Conservation (phyloP, 805 yeast genomes). For the Candida ovalis region DNA sequence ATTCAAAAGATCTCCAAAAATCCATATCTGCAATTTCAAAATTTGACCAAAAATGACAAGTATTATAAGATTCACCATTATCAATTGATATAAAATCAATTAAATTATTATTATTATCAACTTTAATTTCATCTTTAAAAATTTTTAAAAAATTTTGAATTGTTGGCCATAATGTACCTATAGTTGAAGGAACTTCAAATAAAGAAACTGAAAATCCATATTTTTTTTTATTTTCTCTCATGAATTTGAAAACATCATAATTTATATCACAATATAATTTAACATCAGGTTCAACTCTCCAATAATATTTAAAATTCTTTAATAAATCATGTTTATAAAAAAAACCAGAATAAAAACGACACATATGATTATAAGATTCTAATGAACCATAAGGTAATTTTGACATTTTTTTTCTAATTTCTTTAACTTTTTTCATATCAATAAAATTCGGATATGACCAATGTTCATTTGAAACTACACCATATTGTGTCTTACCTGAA, state of each 20-base stretch:
- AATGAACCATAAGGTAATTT: slow-evolving; percentile 52
- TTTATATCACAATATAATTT: slow-evolving; percentile 44
- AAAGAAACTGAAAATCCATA: slow-evolving; percentile 46
- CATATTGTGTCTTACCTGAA: slow-evolving; percentile 38
- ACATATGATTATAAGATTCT: slow-evolving; percentile 66
- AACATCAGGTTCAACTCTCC: slow-evolving; percentile 50
- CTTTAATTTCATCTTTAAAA: slow-evolving; percentile 19
- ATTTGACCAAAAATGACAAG: slow-evolving; percentile 41
- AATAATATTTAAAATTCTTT: slow-evolving; percentile 44
- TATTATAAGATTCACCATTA: slow-evolving; percentile 41
- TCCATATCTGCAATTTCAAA: slow-evolving; percentile 38
- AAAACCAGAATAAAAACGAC: slow-evolving; percentile 39
- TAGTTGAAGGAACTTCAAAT: slow-evolving; percentile 41
- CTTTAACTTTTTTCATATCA: slow-evolving; percentile 31
- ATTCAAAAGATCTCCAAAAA: slow-evolving; percentile 51
- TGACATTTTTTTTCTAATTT: slow-evolving; percentile 21
- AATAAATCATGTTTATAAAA: slow-evolving; percentile 43
- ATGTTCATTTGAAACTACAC: slow-evolving; percentile 34
- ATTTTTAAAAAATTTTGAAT: slow-evolving; percentile 35
- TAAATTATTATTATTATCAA: slow-evolving; percentile 36
- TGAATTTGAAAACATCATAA: slow-evolving; percentile 43
- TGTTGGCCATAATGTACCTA: slow-evolving; percentile 44
- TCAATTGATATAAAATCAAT: slow-evolving; percentile 41
- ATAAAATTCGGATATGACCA: slow-evolving; percentile 43
- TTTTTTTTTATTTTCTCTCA: slow-evolving; percentile 42